These are phyloP conservation scores for Microcera coccophila DNA, from an alignment of 2,329 filamentous ascomycete species.

Conservation along the genomic window DNA sequence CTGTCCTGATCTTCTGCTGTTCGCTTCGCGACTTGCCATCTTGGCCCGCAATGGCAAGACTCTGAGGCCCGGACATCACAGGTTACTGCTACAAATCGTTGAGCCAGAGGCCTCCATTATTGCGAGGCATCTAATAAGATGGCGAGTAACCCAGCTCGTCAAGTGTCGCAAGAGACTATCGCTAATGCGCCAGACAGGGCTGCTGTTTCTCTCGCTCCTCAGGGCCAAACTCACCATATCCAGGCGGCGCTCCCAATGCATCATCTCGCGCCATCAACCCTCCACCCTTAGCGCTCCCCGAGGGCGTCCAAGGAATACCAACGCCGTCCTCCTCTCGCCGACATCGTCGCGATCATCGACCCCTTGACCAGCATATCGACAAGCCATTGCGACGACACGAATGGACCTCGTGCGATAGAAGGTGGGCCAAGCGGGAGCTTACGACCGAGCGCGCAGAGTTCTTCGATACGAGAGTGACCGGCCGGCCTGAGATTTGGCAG, in stretches of 20 bases:
- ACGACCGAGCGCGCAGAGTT: slow-evolving; percentile 73
- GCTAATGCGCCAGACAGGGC: slow-evolving; percentile 40
- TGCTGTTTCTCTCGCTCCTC: slow-evolving; percentile 55
- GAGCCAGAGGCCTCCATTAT: slow-evolving; percentile 7
- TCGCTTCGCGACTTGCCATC: slow-evolving; percentile 6
- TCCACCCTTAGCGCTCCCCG: slow-evolving; percentile 32
- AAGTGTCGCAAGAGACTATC: not conserved
- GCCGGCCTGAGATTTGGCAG: slow-evolving; percentile 74
- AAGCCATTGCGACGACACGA: slow-evolving; percentile 62
- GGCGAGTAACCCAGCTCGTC: slow-evolving; percentile 11
- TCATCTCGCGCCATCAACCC: slow-evolving; percentile 54
- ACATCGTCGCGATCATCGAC: slow-evolving; percentile 36
- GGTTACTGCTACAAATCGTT: not conserved
- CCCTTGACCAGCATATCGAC: slow-evolving; percentile 64
- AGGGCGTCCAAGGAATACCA: slow-evolving; percentile 23
- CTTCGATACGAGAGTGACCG: slow-evolving; percentile 85
- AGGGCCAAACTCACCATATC: slow-evolving; percentile 52
- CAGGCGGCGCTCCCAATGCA: slow-evolving; percentile 45
- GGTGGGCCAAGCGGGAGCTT: slow-evolving; percentile 68
- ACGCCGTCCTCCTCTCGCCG: slow-evolving; percentile 24
- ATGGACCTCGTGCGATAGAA: slow-evolving; percentile 60
- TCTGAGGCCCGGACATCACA: slow-evolving; percentile 3
- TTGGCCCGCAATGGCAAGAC: slow-evolving; percentile 20
- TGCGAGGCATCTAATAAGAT: slow-evolving; percentile 14
- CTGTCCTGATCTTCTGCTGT: not conserved